Evolutionary conservation across 495 filamentous ascomycete genomes (phyloP), one percentile per base, ranked within the genome.

Genomic region (Stereocaulon alpinum): DNA sequence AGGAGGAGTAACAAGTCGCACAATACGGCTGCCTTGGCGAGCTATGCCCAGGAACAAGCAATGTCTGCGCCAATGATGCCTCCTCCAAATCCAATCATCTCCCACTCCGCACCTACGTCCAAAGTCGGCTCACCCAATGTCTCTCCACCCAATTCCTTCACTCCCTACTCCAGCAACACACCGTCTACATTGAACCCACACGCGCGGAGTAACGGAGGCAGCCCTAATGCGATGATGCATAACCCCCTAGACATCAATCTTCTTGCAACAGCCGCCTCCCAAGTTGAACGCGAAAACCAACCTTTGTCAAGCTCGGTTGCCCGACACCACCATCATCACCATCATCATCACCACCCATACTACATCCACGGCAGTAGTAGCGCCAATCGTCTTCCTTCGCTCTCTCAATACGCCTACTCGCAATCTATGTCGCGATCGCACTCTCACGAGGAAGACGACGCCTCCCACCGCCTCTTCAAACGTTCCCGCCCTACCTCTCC

Each of bases 101-200:
- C 86, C 42, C 81, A 84, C 60, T 97, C 92, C 20, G 93, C 92
- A n/a, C 92, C 92, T 6, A 80, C 86, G 6, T 96, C 93, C 6
- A 85, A 90, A 64, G 76, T 95, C 54, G 88, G 82, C 45, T 98
- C 93, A 11, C 93, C 93, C 9, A 95, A 98, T 68, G 88, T 96
- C 56, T 97, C 93, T 40, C 93, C 93, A 41, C 93, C 93, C 30
- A 88, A 95, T 71, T 91, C 89, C 5, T 96, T 84, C 77, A 82
- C 82, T 66, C 82, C 80, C 54, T 94, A 89, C 69, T 79, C 80
- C 61, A 81, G 82, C 54, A 81, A 84, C 67, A 77, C 82, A 62
- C 79, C 83, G 43, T 77, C 80, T 4, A 75, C 74, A 55, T 71
- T 88, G 61, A 82, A 83, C 22, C 85, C 86, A 0, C 89, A 88